These are phyloP conservation scores for Cystofilobasidium capitatum DNA, from an alignment of 768 basidiomycete species.

Conservation along the genomic window DNA sequence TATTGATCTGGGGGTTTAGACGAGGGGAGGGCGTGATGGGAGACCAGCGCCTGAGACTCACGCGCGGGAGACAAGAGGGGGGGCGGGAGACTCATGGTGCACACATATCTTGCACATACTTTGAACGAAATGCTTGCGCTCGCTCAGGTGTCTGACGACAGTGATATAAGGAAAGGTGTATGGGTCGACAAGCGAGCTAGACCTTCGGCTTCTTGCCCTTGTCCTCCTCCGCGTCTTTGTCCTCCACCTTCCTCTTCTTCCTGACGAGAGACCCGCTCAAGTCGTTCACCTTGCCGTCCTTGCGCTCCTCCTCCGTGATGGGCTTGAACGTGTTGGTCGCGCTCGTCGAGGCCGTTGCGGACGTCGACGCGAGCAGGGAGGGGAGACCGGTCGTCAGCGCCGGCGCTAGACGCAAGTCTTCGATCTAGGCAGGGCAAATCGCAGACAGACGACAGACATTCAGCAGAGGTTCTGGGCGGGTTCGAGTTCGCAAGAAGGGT, in stretches of 20 bases:
- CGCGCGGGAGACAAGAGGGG: too few species aligned
- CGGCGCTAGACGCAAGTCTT: constrained; percentile 77
- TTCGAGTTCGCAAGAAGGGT: background rate
- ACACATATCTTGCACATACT: too few species aligned
- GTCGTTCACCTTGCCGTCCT: background rate
- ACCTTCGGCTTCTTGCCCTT: background rate
- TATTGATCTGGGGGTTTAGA: background rate
- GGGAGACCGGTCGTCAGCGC: constrained; percentile 37
- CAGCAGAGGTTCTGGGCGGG: background rate
- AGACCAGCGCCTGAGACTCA: background rate
- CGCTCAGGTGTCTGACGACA: too few species aligned
- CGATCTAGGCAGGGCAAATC: constrained; percentile 51
- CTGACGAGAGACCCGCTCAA: background rate
- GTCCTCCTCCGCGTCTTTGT: constrained; percentile 31
- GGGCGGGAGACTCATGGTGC: too few species aligned
- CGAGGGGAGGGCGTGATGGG: background rate
- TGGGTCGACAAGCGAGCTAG: too few species aligned
- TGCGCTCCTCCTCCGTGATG: background rate
- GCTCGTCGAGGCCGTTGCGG: background rate
- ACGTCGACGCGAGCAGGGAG: constrained; percentile 18
- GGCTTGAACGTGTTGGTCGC: constrained; percentile 30
- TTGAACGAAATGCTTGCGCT: too few species aligned
- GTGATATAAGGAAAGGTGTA: too few species aligned
- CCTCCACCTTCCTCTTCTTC: constrained; percentile 26
- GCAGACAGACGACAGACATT: background rate